Conservation (phyloP, 345 rosid genomes). For the Excoecaria agallocha region DNA sequence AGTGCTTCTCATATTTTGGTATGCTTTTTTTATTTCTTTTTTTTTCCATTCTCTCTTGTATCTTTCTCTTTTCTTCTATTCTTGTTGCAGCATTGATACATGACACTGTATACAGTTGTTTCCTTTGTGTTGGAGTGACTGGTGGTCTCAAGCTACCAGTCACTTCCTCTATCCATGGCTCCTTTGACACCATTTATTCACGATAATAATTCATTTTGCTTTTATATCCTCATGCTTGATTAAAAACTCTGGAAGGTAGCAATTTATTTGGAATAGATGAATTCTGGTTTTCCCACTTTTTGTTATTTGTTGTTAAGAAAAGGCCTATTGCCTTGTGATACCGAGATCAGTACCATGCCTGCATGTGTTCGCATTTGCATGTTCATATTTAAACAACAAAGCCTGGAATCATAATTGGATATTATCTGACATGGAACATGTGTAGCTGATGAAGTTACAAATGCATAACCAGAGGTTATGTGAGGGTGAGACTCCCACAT, state of each 20-base stretch:
- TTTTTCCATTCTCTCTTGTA: conserved; percentile 3
- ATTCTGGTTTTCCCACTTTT: not conserved
- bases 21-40: conserved; percentile 6
- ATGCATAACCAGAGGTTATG: not conserved
- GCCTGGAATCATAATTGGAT: no score
- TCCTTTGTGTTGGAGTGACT: not conserved
- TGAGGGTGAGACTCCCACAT: not conserved
- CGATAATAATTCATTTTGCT: not conserved
- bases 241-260: not conserved
- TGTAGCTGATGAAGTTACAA: not conserved
- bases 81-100: not conserved
- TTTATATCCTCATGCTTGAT: not conserved
- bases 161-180: no score
- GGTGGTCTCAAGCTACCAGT: not conserved
- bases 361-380: no score
- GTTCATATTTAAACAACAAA: no score
- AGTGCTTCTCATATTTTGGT: conserved; percentile 94
- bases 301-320: no score
- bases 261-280: not conserved
- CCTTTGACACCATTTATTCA: not conserved
- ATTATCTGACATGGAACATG: no score
- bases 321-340: no score
- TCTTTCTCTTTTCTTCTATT: not conserved
- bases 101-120: not conserved
- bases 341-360: no score